These are phyloP conservation scores for Kurtzmaniella fragi DNA, from an alignment of 805 yeast species.

Conservation along the genomic window DNA sequence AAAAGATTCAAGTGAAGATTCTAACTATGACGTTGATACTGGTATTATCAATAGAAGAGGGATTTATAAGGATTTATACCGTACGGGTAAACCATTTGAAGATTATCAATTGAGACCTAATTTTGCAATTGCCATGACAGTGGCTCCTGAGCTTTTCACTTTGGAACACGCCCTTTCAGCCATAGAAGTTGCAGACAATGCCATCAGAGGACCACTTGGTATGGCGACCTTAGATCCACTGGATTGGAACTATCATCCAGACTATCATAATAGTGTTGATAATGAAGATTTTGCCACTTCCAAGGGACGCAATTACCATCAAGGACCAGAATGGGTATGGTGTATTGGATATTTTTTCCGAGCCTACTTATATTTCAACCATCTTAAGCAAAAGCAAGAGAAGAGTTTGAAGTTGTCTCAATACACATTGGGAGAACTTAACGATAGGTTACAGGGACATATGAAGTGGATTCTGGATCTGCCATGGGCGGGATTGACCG, in stretches of 20 bases:
- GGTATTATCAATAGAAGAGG: conserved; percentile 81
- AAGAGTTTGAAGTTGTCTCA: conserved; percentile 30
- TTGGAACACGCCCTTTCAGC: conserved; percentile 59
- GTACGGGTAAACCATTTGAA: conserved; percentile 81
- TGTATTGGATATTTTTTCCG: conserved; percentile 80
- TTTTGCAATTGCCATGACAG: conserved; percentile 89
- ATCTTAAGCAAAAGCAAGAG: conserved; percentile 26
- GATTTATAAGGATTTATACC: conserved; percentile 82
- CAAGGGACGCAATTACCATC: conserved; percentile 95
- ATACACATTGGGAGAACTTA: conserved; percentile 53
- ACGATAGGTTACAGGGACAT: conserved; percentile 58
- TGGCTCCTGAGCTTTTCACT: conserved; percentile 87
- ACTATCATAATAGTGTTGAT: conserved; percentile 77
- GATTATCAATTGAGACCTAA: conserved; percentile 93
- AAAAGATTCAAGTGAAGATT: conserved; percentile 54
- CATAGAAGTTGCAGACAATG: conserved; percentile 63
- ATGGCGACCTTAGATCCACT: conserved; percentile 89
- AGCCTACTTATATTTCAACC: conserved; percentile 59
- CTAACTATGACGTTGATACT: conserved; percentile 55
- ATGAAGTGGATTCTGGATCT: conserved; percentile 67
- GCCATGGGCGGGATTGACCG: conserved; percentile 92
- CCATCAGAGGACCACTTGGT: conserved; percentile 84
- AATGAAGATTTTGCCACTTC: conserved; percentile 85
- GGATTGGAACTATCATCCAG: conserved; percentile 88
- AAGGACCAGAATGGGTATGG: conserved; percentile 99